phyloP scores from a whole-genome alignment of 495 filamentous ascomycete species.

The Neurospora sublineolata region DNA sequence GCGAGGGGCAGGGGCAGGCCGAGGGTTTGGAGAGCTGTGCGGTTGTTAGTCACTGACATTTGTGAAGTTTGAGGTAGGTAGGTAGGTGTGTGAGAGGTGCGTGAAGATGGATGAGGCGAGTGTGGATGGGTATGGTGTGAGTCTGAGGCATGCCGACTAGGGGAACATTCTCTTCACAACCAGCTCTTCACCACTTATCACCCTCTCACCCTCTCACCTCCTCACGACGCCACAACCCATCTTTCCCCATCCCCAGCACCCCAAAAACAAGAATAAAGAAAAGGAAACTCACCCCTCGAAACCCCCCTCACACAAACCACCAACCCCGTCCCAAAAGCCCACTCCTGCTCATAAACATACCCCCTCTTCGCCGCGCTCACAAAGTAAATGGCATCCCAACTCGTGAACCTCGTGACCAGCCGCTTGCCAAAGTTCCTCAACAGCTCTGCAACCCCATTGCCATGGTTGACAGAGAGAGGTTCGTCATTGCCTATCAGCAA shows the following conservation, averaged over 20 bases:
- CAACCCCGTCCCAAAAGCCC: constrained; percentile 76
- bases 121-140: background rate
- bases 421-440: background rate
- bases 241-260: background rate
- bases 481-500: background rate
- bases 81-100: background rate
- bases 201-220: background rate
- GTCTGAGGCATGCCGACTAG: background rate
- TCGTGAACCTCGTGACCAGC: constrained; percentile 45
- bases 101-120: background rate
- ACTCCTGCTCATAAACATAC: constrained; percentile 87
- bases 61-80: background rate
- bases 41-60: background rate
- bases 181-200: background rate
- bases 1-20: background rate
- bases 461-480: background rate
- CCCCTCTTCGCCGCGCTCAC: constrained; percentile 54
- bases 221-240: background rate
- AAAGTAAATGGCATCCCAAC: constrained; percentile 94
- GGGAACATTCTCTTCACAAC: background rate
- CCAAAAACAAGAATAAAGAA: background rate
- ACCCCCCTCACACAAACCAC: constrained; percentile 37
- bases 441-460: background rate
- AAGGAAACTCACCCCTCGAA: constrained; percentile 17
- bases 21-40: background rate